A percentile compares a stretch with the other conserved stretches of the same genome.
Evolutionary conservation across 2,329 filamentous ascomycete species (phyloP).

Genomic region (Didymosphaeria variabile): DNA sequence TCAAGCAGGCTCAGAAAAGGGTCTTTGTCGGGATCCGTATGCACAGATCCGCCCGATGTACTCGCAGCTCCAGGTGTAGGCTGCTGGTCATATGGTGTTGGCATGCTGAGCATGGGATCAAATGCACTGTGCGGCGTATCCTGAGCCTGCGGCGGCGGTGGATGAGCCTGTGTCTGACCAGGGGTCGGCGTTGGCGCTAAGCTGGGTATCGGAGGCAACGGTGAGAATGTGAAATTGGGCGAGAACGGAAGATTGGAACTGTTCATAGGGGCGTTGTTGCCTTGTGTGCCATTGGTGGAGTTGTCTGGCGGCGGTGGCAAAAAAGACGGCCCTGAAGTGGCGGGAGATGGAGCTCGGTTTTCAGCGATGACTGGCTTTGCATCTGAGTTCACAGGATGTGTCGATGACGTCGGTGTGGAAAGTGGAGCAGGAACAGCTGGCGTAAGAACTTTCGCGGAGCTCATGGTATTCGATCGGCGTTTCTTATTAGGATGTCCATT

Average conservation of each 20-base stretch:
- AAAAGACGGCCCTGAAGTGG: constrained; percentile 36
- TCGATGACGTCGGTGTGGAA: constrained; percentile 44
- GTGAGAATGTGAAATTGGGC: constrained; percentile 52
- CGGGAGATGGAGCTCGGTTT: constrained; percentile 29
- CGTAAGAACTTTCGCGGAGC: constrained; percentile 30
- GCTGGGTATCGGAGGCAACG: constrained; percentile 45
- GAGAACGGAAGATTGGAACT: constrained; percentile 50
- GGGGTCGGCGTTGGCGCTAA: constrained; percentile 44
- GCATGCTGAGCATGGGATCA: constrained; percentile 54
- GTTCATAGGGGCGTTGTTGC: constrained; percentile 23
- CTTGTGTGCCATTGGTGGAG: constrained; percentile 25
- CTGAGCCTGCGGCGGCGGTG: constrained; percentile 23
- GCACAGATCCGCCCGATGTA: constrained; percentile 49
- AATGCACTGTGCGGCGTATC: constrained; percentile 32
- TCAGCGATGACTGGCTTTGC: constrained; percentile 27
- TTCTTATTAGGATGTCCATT: constrained; percentile 47
- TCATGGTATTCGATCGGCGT: constrained; percentile 43
- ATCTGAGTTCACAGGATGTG: constrained; percentile 31
- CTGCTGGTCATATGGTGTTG: constrained; percentile 53
- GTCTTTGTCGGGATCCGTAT: constrained; percentile 71
- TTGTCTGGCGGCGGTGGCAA: constrained; percentile 38
- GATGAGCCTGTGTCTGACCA: constrained; percentile 26
- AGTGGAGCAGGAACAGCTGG: constrained; percentile 33
- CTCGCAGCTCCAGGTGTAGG: constrained; percentile 56
- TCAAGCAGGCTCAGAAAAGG: constrained; percentile 82